A percentile compares a stretch with the other conserved stretches of the same genome.
These are phyloP conservation scores for Yamadazyma sp. DNA, from an alignment of 1,139 yeast genomes.

Conservation along the genomic window DNA sequence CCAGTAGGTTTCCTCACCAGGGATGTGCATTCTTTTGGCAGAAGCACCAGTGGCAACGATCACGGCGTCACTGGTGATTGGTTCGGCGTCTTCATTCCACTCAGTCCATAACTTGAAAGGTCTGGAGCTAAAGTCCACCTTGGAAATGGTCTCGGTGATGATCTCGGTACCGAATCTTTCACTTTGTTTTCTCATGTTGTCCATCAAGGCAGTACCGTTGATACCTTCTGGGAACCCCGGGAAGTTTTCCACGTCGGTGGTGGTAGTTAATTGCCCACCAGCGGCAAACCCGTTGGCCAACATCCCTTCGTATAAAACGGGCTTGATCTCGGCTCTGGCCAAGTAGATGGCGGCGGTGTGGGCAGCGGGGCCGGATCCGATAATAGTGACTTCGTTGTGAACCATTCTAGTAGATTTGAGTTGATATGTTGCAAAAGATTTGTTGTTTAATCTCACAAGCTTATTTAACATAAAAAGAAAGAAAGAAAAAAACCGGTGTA, in stretches of 20 bases:
- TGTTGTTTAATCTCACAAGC: background rate
- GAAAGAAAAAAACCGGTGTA: background rate
- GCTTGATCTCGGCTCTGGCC: slow-evolving; percentile 94
- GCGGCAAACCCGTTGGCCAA: slow-evolving; percentile 98
- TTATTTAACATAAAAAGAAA: slow-evolving; percentile 2
- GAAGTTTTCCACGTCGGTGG: slow-evolving; percentile 96
- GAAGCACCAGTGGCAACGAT: slow-evolving; percentile 97
- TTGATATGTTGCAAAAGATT: background rate
- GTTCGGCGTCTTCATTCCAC: slow-evolving; percentile 84
- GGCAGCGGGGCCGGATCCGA: slow-evolving; percentile 99
- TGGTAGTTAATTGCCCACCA: slow-evolving; percentile 97
- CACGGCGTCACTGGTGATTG: slow-evolving; percentile 89
- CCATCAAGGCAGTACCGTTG: slow-evolving; percentile 86
- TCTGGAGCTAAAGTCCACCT: slow-evolving; percentile 78
- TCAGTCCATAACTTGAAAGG: slow-evolving; percentile 98
- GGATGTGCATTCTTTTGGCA: slow-evolving; percentile 88
- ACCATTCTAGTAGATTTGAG: slow-evolving; percentile 52
- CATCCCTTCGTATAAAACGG: slow-evolving; percentile 92
- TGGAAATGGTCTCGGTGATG: slow-evolving; percentile 90
- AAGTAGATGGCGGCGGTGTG: slow-evolving; percentile 98
- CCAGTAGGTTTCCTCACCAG: slow-evolving; percentile 98
- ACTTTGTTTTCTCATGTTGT: slow-evolving; percentile 87
- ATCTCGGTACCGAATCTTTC: slow-evolving; percentile 87
- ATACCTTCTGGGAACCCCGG: slow-evolving; percentile 98
- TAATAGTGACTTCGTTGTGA: slow-evolving; percentile 86